phyloP scores from a whole-genome alignment of 345 rosid species.

The Clausena lansium region DNA sequence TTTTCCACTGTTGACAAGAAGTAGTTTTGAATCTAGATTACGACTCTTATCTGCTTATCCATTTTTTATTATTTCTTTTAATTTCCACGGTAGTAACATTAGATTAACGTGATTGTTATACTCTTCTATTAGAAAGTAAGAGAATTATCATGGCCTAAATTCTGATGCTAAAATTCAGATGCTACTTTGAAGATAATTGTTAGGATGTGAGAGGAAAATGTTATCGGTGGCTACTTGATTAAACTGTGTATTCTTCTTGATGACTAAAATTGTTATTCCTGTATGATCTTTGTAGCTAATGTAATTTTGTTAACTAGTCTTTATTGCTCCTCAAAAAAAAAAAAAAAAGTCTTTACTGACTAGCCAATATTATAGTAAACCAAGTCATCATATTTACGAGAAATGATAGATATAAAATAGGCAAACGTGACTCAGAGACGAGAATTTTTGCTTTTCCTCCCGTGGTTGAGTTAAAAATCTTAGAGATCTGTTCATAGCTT shows the following conservation, averaged over 20 bases:
- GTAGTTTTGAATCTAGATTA: not conserved
- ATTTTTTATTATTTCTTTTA: not conserved
- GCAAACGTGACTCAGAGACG: not conserved
- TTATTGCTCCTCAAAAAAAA: too few species aligned
- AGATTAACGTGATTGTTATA: not conserved
- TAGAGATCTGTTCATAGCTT: not conserved
- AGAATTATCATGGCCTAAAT: not conserved
- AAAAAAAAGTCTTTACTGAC: not conserved
- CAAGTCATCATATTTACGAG: not conserved
- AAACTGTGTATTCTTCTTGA: not conserved
- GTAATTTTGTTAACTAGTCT: not conserved
- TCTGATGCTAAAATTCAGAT: not conserved
- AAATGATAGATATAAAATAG: not conserved
- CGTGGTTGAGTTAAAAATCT: not conserved
- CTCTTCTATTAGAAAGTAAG: not conserved
- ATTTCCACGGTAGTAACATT: not conserved
- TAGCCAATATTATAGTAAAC: not conserved
- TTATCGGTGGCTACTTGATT: not conserved
- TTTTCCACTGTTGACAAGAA: not conserved
- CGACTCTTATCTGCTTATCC: not conserved
- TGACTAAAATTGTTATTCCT: not conserved
- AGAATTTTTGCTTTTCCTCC: not conserved
- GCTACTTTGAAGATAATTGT: not conserved
- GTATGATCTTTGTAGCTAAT: not conserved
- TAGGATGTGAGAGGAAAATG: not conserved